Evolutionary conservation across 768 basidiomycete species (phyloP), one percentile per base, ranked within the genome.

Genomic region (Scleroderma citrinum): DNA sequence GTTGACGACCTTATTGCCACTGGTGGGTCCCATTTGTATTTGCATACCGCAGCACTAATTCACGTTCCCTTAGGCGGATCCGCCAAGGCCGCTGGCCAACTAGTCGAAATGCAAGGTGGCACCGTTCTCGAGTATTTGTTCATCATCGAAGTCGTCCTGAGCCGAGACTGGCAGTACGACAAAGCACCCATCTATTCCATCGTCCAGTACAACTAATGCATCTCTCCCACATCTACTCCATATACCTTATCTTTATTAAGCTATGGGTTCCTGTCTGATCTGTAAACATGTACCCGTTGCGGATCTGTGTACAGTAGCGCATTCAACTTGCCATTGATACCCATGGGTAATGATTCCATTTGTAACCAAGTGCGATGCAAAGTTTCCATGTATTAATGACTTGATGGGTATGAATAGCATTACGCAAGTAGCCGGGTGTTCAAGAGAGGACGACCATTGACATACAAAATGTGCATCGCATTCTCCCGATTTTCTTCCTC

Each of bases 1-100:
- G 74, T 99, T 23, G 96, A 99, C 68, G 96, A 99, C 67, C 76
- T 99, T 35, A 90, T 99, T 54, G 96, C 96, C 0, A 97, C 95
- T 26, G 95, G 94, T 88, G 54, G 37, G 76, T 53, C 16, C n/a
- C 20, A 14, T 26, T 16, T 45, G 12, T 5, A 13, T 36, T 32
- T 24, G 24, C 20, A n/a, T 35, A 17, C 24, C 46, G 29, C 31
- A 17, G 26, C 7, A 36, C 59, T 44, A 59, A 19, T n/a, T 23
- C 5, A 47, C 26, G 46, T 24, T 17, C 41, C 29, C 50, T 12
- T 46, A 91, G 92, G 93, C 53, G 96, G 96, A 8, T 96, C 93
- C 29, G 96, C 96, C 7, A 81, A 79, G 52, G 93, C 94, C 4
- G 93, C 95, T 3, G 93, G 92, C 43, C 80, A 94, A 57, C 85